Conservation (phyloP, 768 basidiomycete species). For the Termitomyces sp. region DNA sequence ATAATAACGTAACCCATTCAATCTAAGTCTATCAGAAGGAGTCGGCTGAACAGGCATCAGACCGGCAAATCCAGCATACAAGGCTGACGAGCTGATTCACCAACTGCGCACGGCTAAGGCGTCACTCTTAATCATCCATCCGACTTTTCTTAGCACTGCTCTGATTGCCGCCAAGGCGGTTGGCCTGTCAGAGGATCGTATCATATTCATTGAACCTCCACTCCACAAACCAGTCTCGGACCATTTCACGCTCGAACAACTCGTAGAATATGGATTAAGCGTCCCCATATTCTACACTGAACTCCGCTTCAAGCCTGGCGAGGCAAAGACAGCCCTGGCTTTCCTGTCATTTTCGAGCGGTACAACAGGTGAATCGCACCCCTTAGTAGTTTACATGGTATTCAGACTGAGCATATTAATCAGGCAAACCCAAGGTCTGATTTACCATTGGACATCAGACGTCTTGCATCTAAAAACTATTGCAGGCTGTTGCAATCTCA, state of each 20-base stretch:
- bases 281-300: conserved; percentile 39
- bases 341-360: conserved; percentile 74
- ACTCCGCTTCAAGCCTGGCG: conserved; percentile 46
- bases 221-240: conserved; percentile 4
- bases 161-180: conserved; percentile 36
- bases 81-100: conserved; percentile 52
- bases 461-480: neutral
- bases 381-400: neutral
- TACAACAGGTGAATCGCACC: conserved; percentile 54
- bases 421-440: conserved; percentile 35
- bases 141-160: conserved; percentile 40
- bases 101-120: conserved; percentile 50
- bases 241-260: conserved; percentile 37
- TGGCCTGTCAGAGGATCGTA: conserved; percentile 39
- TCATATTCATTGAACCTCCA: conserved; percentile 34
- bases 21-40: neutral
- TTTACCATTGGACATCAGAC: neutral
- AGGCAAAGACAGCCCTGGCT: conserved; percentile 58
- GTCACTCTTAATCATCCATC: conserved; percentile 45
- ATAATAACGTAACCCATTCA: conserved; percentile 47
- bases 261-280: conserved; percentile 41
- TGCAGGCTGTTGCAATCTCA: conserved; percentile 61
- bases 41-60: conserved; percentile 29
- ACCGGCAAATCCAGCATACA: conserved; percentile 61
- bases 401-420: neutral